These are phyloP conservation scores for Cladophialophora psammophila DNA, from an alignment of 2,329 filamentous ascomycete genomes.

Conservation along the genomic window DNA sequence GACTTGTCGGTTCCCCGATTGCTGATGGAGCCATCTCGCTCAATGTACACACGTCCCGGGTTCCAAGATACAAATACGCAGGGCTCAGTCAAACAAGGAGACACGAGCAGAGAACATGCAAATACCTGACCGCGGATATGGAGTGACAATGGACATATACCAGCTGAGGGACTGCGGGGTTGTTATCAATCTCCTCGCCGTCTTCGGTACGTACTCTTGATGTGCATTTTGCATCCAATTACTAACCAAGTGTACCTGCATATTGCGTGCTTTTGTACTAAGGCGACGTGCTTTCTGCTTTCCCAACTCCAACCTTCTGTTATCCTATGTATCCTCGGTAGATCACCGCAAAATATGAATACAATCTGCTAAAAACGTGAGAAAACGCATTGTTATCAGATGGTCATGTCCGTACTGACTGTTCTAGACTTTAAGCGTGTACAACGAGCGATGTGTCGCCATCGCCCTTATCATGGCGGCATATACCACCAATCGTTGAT, in stretches of 20 bases:
- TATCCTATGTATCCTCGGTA: neutral
- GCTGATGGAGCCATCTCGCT: constrained; percentile 20
- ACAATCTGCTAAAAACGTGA: neutral
- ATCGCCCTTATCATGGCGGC: constrained; percentile 1
- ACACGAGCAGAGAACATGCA: neutral
- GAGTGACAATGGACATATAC: neutral
- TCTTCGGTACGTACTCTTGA: neutral
- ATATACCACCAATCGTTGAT: neutral
- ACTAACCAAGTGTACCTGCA: neutral
- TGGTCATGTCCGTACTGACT: neutral
- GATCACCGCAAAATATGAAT: neutral
- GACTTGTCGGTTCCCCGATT: constrained; percentile 11
- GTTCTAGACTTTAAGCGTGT: neutral
- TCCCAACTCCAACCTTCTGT: neutral
- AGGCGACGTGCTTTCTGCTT: neutral
- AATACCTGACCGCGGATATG: neutral
- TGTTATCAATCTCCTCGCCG: neutral
- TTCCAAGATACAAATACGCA: neutral
- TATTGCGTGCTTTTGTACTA: constrained; percentile 7
- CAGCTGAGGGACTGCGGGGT: neutral
- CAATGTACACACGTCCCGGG: neutral
- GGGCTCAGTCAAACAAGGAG: neutral
- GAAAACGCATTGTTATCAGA: neutral
- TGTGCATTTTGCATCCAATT: neutral
- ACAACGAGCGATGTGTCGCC: neutral